phyloP scores from a whole-genome alignment of 805 yeast species.

The Hagleromyces aurorensis region DNA sequence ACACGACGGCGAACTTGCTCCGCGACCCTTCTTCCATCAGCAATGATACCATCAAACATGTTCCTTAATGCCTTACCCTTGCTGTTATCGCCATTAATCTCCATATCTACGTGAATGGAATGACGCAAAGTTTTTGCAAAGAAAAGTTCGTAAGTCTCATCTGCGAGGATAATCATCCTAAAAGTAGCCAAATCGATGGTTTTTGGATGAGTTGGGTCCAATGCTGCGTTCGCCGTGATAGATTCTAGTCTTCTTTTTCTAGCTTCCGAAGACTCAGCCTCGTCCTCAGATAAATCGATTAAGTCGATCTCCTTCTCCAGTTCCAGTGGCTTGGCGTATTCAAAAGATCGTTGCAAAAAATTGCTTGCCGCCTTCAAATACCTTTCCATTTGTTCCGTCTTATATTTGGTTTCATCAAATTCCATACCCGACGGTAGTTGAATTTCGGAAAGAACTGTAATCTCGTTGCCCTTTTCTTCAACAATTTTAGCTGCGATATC shows the following conservation, averaged over 20 bases:
- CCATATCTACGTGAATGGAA: slow-evolving; percentile 60
- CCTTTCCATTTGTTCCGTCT: slow-evolving; percentile 61
- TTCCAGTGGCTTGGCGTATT: slow-evolving; percentile 72
- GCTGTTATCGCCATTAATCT: slow-evolving; percentile 36
- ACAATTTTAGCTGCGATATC: slow-evolving; percentile 58
- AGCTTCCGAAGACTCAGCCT: slow-evolving; percentile 21
- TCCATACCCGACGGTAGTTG: slow-evolving; percentile 50
- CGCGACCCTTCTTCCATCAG: slow-evolving; percentile 90
- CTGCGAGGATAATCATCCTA: slow-evolving; percentile 90
- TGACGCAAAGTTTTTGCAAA: slow-evolving; percentile 61
- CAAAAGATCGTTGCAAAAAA: slow-evolving; percentile 81
- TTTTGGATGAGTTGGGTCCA: slow-evolving; percentile 73
- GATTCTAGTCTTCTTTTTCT: slow-evolving; percentile 25
- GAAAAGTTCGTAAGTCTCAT: slow-evolving; percentile 83
- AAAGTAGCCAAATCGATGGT: slow-evolving; percentile 76
- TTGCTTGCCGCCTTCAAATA: slow-evolving; percentile 81
- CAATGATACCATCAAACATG: slow-evolving; percentile 83
- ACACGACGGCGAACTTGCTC: slow-evolving; percentile 80
- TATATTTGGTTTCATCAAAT: slow-evolving; percentile 56
- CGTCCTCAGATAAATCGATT: slow-evolving; percentile 38
- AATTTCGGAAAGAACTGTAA: slow-evolving; percentile 33
- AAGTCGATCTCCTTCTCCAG: slow-evolving; percentile 33
- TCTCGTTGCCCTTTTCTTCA: slow-evolving; percentile 25
- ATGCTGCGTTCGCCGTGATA: slow-evolving; percentile 64
- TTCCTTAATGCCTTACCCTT: slow-evolving; percentile 61